Base-by-base conservation (phyloP, 306 rosid species). In the Lathyrus sativus region DNA sequence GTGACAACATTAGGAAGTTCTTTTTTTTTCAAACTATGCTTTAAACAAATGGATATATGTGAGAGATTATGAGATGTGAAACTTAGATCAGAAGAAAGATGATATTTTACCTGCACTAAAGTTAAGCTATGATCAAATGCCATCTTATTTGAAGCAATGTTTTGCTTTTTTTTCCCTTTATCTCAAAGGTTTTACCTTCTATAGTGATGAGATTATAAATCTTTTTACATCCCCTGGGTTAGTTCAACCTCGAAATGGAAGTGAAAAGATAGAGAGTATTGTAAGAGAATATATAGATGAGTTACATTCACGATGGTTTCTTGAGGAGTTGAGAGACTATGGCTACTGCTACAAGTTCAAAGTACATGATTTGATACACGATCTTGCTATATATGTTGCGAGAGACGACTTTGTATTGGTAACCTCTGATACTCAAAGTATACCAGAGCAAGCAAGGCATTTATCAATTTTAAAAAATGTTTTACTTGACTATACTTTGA, bases 291-390 rank as follows among this genome's bases (percentile, higher is more conserved):
- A 22, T 63, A 42, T 42, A 11, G 6, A 51, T 43, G 77, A 82
- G 29, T 37, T 83, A 4, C 4, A 59, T 0, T 73, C 76, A 17
- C 60, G 77, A 51, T 78, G 72, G 6, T 82, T 79, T 13, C 63
- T 82, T 68, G 65, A 79, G 13, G 68, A 63, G 38, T 58, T 57
- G 6, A 2, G 7, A 0, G 62, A 75, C 41, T n/a, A 0, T 0
- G 11, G 3, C 15, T 13, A 14, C 6, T 13, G 0, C 2, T 58
- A 3, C n/a, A 0, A 0, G 6, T 72, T 83, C 44, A 29, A 35
- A 10, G 28, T 49, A 49, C 56, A 49, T 49, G 56, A 18, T 49
- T 17, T 49, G 56, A 3, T 49, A n/a, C 63, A 57, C 12, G 63
- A 57, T 26, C 62, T 56, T 56, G 62, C 62, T 5, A 5, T 56